A percentile compares a stretch with the other conserved stretches of the same genome.
phyloP scores from a whole-genome alignment of 1,284 basidiomycete species.

The Athelia sp. region DNA sequence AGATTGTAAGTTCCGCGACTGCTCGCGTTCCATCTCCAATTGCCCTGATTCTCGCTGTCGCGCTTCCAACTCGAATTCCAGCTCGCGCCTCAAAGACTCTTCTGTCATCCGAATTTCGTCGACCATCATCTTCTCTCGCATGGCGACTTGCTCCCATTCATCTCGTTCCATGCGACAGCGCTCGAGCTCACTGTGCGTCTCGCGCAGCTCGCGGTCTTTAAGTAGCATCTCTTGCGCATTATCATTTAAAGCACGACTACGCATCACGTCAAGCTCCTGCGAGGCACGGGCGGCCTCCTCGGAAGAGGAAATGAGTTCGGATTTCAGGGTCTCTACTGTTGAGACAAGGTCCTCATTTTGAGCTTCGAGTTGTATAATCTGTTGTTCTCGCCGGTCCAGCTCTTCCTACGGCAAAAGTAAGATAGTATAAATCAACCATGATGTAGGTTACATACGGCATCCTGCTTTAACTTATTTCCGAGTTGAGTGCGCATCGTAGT shows the following conservation, averaged over 20 bases:
- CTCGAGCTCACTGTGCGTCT: slow-evolving; percentile 80
- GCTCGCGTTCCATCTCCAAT: slow-evolving; percentile 69
- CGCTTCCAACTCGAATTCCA: slow-evolving; percentile 60
- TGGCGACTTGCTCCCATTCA: slow-evolving; percentile 79
- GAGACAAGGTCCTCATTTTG: slow-evolving; percentile 71
- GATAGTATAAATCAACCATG: slow-evolving; percentile 9
- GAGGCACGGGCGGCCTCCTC: slow-evolving; percentile 69
- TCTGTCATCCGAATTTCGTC: slow-evolving; percentile 63
- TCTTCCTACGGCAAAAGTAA: slow-evolving; percentile 69
- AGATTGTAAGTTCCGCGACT: slow-evolving; percentile 80
- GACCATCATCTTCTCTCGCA: slow-evolving; percentile 67
- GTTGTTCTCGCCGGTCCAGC: slow-evolving; percentile 84
- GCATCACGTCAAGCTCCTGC: slow-evolving; percentile 63
- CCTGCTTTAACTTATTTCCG: slow-evolving; percentile 92
- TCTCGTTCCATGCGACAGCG: slow-evolving; percentile 80
- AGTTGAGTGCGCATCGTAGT: slow-evolving; percentile 91
- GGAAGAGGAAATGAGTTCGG: slow-evolving; percentile 72
- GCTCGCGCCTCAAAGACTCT: slow-evolving; percentile 58
- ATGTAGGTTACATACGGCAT: slow-evolving; percentile 70
- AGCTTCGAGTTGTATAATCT: slow-evolving; percentile 68
- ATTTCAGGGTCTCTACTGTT: slow-evolving; percentile 72
- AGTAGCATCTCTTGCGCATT: slow-evolving; percentile 65
- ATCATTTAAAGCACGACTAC: slow-evolving; percentile 55
- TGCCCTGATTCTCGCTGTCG: slow-evolving; percentile 50
- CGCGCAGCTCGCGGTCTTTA: slow-evolving; percentile 78